Evolutionary conservation across 2,329 filamentous ascomycete genomes (phyloP), one percentile per base, ranked within the genome.

Genomic region (Chrysoporthe puriensis): DNA sequence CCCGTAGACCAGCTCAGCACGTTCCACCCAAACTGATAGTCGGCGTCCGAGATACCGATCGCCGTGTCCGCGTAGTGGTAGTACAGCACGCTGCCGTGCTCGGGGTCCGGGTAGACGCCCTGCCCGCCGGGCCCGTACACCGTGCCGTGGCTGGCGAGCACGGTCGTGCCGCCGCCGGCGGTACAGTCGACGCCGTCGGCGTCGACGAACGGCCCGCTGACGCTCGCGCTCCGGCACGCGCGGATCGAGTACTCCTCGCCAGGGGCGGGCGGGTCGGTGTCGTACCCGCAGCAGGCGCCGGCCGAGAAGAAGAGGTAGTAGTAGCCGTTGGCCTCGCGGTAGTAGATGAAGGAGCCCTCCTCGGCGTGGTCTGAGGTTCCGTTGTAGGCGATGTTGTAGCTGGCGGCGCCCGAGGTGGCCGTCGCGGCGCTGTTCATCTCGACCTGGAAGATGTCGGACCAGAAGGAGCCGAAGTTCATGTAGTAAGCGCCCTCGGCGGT

Each of bases 391-490:
- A 90, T 77, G 63, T 88, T 82, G 67, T 81, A 74, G 0, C 74
- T 69, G 9, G 63, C 66, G 4, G 73, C 21, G 26, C 50, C 71
- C 2, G 74, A 68, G 3, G 73, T 72, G 32, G 74, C 76, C 13
- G 75, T 78, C 8, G 76, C 74, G 2, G 75, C 72, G 43, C 74
- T 74, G 46, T 72, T 74, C 76, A 91, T 83, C 46, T 79, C 74
- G 1, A 87, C 86, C 73, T 88, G 86, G 78, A 86, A 90, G 68
- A 92, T 82, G 73, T 88, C 85, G 7, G 79, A 76, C 88, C 89
- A 93, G 82, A 91, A 92, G 14, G 87, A 90, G 34, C 90, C 90
- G 70, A 91, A 92, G 69, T 82, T 86, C 74, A 89, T 77, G 67
- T 83, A 82, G 71, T 83, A 84, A 2, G 71, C 71, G 16, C 76